A percentile compares a stretch with the other conserved stretches of the same genome.
These are phyloP conservation scores for Quambalaria eucalypti DNA, from an alignment of 1,284 basidiomycete species.

Conservation along the genomic window DNA sequence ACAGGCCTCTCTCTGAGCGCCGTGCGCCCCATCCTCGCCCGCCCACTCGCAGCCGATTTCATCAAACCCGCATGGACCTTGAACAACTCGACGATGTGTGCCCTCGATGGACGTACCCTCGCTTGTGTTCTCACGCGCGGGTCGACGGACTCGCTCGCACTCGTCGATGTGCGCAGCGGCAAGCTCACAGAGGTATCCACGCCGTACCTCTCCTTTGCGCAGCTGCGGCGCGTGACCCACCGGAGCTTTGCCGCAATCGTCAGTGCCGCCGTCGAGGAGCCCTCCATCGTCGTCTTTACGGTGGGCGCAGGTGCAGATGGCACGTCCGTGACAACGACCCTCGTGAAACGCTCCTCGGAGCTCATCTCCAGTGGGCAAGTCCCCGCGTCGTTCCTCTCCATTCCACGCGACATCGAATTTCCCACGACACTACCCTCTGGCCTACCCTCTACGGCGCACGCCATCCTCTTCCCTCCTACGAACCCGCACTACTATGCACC, in stretches of 20 bases:
- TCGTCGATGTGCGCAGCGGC: conserved; percentile 20
- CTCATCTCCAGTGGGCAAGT: conserved; percentile 17
- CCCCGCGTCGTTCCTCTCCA: conserved; percentile 15
- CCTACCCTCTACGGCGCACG: conserved; percentile 45
- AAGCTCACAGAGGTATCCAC: conserved; percentile 13
- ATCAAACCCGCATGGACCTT: conserved; percentile 56
- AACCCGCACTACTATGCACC: conserved; percentile 56
- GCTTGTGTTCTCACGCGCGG: conserved; percentile 16
- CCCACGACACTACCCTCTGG: conserved; percentile 31
- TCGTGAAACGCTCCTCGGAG: conserved; percentile 20
- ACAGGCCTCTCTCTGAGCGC: conserved; percentile 24
- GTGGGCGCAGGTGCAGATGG: not conserved
- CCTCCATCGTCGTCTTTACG: conserved; percentile 8
- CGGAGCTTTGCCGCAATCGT: conserved; percentile 14
- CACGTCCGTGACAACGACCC: conserved; percentile 1
- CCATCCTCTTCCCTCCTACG: conserved; percentile 58
- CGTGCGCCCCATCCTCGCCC: conserved; percentile 48
- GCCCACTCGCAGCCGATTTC: conserved; percentile 57
- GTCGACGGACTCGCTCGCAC: conserved; percentile 12
- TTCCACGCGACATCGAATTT: conserved; percentile 23
- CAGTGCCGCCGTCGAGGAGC: conserved; percentile 12
- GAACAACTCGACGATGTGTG: conserved; percentile 36
- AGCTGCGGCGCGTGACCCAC: conserved; percentile 7
- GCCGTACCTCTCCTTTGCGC: conserved; percentile 15
- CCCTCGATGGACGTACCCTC: conserved; percentile 18